These are phyloP conservation scores for Coniochaeta sp. DNA, from an alignment of 2,329 filamentous ascomycete genomes.

Conservation along the genomic window DNA sequence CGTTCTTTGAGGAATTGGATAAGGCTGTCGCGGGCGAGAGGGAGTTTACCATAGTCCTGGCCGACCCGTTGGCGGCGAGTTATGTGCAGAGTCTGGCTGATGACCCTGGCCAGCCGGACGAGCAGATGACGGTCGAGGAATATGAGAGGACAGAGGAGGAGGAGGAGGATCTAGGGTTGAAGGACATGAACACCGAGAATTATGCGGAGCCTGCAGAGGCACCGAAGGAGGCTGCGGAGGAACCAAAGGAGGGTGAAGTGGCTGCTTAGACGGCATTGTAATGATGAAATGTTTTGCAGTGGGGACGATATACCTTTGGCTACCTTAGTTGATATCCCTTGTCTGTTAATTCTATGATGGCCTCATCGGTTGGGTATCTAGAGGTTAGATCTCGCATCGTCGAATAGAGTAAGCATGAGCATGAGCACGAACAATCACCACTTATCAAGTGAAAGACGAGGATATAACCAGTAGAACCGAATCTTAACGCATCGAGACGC, in stretches of 20 bases:
- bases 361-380: too few relatives aligned
- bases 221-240: conserved; percentile 28
- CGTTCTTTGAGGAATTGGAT: conserved; percentile 72
- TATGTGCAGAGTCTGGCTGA: conserved; percentile 87
- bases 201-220: conserved; percentile 57
- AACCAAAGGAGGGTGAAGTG: background rate
- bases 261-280: background rate
- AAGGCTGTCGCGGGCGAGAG: conserved; percentile 72
- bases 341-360: too few relatives aligned
- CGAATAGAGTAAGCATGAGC: too few relatives aligned
- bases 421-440: too few relatives aligned
- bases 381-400: too few relatives aligned
- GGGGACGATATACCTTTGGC: background rate
- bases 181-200: conserved; percentile 86
- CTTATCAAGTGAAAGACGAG: too few relatives aligned
- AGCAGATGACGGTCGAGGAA: conserved; percentile 71
- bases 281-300: background rate
- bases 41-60: conserved; percentile 75
- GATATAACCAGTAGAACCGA: too few relatives aligned
- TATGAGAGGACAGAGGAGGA: conserved; percentile 88
- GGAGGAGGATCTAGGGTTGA: conserved; percentile 84
- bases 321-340: too few relatives aligned
- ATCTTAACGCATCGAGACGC: too few relatives aligned
- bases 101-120: conserved; percentile 61
- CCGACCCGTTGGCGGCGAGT: conserved; percentile 84